A percentile compares a stretch with the other conserved stretches of the same genome.
Evolutionary conservation across 306 rosid species (phyloP).

Genomic region (Lathyrus aphaca): DNA sequence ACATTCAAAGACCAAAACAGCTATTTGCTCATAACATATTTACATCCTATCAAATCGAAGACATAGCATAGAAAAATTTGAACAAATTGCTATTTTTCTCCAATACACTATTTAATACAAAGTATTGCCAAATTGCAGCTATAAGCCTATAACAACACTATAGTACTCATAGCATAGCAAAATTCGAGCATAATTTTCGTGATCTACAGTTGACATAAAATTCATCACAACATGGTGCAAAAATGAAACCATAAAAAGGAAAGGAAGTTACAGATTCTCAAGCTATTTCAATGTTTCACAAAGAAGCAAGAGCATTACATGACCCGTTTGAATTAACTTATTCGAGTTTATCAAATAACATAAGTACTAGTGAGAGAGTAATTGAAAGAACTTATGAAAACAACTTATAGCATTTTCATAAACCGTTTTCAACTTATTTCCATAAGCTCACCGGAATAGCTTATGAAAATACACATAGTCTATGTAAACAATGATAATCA

Average conservation of each 20-base stretch:
- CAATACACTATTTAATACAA: neutral
- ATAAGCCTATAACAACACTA: neutral
- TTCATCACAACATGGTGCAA: constrained; percentile 29
- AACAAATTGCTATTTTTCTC: neutral
- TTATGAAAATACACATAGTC: neutral
- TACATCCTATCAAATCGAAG: no score
- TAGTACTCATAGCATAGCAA: neutral
- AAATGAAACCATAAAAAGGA: constrained; percentile 30
- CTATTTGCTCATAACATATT: no score
- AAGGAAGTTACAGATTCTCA: neutral
- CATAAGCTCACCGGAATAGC: neutral
- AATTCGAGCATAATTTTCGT: neutral
- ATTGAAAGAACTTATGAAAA: neutral
- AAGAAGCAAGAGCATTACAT: constrained; percentile 8
- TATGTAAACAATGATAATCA: neutral
- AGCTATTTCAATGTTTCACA: constrained; percentile 7
- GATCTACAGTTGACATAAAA: neutral
- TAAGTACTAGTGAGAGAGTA: no score
- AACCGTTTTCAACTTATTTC: neutral
- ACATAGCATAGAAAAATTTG: neutral
- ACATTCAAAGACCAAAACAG: no score
- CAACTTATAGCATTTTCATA: neutral
- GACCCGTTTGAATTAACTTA: neutral
- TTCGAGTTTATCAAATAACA: neutral
- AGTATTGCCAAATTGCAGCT: neutral